Evolutionary conservation across 805 yeast genomes (phyloP), one percentile per base, ranked within the genome.

Genomic region (Wickerhamomyces rabaulensis): DNA sequence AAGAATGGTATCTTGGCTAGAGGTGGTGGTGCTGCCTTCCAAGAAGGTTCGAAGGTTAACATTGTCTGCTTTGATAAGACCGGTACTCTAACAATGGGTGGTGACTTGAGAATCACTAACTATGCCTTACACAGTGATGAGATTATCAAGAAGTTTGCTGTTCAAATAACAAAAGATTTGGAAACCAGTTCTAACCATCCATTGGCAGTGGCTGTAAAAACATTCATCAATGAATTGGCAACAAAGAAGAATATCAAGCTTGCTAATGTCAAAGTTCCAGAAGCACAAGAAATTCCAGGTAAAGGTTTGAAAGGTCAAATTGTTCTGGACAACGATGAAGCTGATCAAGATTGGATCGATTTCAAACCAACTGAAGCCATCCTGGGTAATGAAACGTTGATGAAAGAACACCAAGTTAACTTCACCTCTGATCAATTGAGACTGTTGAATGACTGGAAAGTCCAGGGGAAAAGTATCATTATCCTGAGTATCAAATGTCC

Each of bases 11-110:
- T 86, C 43, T 68, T 86, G 35, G 89, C 86, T 1, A 76, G 84
- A 52, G 92, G 92, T 16, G 94, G 94, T 6, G 94, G 94, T 29
- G 82, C 79, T 41, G 89, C 92, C 2, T 84, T 86, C 59, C 90
- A 86, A 64, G 88, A 86, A 57, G 91, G 84, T 2, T 77, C 89
- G 1, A 68, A 68, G 21, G 70, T 83, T 25, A 76, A 79, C 45
- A 75, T 80, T 33, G 76, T 84, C 9, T 84, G 90, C 54, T 85
- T 85, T 58, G 94, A 85, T 63, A 85, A 85, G 54, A 85, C 92
- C 0, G 94, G 92, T 2, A 85, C 94, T 0, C 66, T 85, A 52
- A 85, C 94, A 0, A 66, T 65, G 47, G 80, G 80, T 21, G 87
- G 87, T 1, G 78, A 78, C 31, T 71, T 80, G 38, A 66, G 66